These are phyloP conservation scores for Saturnispora galanensis DNA, from an alignment of 805 yeast species.

Conservation along the genomic window DNA sequence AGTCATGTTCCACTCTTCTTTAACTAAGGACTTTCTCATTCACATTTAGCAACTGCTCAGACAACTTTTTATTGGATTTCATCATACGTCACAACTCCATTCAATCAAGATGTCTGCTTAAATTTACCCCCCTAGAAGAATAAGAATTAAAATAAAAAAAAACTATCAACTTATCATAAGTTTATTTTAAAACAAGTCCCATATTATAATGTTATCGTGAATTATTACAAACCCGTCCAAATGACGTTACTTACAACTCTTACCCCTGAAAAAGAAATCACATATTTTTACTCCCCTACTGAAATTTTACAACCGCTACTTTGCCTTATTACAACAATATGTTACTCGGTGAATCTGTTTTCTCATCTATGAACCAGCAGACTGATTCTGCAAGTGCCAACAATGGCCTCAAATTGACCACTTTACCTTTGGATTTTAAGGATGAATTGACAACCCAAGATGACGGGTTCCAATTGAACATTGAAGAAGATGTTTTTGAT, in stretches of 20 bases:
- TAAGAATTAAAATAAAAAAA: slow-evolving; percentile 2
- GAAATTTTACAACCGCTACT: slow-evolving; percentile 2
- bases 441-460: slow-evolving; percentile 29
- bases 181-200: slow-evolving; percentile 1
- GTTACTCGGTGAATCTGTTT: slow-evolving; percentile 7
- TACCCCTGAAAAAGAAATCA: neutral
- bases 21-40: neutral
- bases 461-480: slow-evolving; percentile 24
- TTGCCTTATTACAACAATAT: slow-evolving; percentile 3
- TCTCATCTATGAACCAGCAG: slow-evolving; percentile 1
- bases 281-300: neutral
- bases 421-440: neutral
- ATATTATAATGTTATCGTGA: slow-evolving; percentile 1
- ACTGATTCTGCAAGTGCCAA: neutral
- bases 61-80: slow-evolving; percentile 2
- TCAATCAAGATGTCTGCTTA: slow-evolving; percentile 8
- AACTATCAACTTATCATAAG: slow-evolving; percentile 1
- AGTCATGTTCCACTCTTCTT: too few relatives aligned
- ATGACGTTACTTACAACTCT: slow-evolving; percentile 3
- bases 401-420: neutral
- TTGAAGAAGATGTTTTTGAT: slow-evolving; percentile 43
- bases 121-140: slow-evolving; percentile 1
- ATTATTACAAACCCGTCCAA: neutral
- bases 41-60: slow-evolving; percentile 7
- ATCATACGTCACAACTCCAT: neutral